Evolutionary conservation across 345 rosid species (phyloP), one percentile per base, ranked within the genome.

Genomic region (Dovyalis caffra): DNA sequence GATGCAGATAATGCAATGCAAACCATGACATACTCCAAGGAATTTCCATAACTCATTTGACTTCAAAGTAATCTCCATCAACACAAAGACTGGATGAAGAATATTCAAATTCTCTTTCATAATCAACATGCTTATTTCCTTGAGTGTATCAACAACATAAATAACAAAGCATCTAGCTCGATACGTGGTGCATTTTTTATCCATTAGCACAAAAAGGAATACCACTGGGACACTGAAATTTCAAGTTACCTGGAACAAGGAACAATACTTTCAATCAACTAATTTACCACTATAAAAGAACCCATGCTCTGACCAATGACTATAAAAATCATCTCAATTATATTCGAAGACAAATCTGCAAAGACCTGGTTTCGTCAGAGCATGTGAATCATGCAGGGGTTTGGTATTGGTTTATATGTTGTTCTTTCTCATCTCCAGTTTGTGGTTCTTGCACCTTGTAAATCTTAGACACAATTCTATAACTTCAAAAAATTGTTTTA

Each of bases 1-100:
- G 29, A 68, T 33, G n/a, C 34, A 34, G 72, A 76, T 56, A 73
- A 29, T 25, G 25, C 31, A 21, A 67, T 26, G 25, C 56, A 63
- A 66, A 66, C 49, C 12, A 61, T 56, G 8, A 68, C 31, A 3
- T 26, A 61, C 11, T 51, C 18, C 28, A 73, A 58, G 57, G 53
- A 53, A 21, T 21, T 26, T 20, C 56, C 37, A 60, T 11, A 31
- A 28, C 51, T 26, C 6, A 51, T 32, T 64, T 56, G 43, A 47
- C 16, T 29, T 38, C 62, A 40, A 74, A 65, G 49, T 43, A 18
- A 26, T 4, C 15, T 15, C 3, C 6, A 71, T 16, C 9, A 1
- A n/a, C 2, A 9, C 34, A 35, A 23, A 74, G 28, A 15, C 14
- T 14, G 1, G 40, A 16, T 35, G 20, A 61, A 40, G 38, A 23